phyloP scores from a whole-genome alignment of 2,329 filamentous ascomycete species.

The Pseudogymnoascus sp. region DNA sequence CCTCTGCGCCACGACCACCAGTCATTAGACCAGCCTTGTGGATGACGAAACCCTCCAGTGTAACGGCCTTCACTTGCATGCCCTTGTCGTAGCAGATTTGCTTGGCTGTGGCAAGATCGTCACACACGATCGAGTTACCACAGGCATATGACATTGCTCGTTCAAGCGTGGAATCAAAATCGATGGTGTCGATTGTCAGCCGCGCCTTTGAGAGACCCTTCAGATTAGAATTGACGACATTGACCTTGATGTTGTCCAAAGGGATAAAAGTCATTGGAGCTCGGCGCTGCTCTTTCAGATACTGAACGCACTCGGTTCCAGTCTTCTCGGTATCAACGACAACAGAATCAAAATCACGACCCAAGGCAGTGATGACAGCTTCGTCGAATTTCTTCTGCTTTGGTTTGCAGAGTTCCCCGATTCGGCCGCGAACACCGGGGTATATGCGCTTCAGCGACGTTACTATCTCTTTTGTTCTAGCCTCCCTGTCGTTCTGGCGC shows the following conservation, averaged over 20 bases:
- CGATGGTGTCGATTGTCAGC: constrained; percentile 89
- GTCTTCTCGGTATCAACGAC: constrained; percentile 94
- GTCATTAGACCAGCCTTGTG: constrained; percentile 97
- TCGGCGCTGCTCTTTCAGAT: constrained; percentile 81
- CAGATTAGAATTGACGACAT: constrained; percentile 77
- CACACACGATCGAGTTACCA: constrained; percentile 89
- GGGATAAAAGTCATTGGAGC: constrained; percentile 91
- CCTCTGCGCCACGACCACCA: constrained; percentile 72
- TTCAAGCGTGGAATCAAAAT: constrained; percentile 81
- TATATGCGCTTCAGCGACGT: constrained; percentile 82
- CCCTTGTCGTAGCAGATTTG: constrained; percentile 75
- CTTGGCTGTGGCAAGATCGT: constrained; percentile 77
- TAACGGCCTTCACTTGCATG: constrained; percentile 89
- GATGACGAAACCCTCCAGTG: constrained; percentile 86
- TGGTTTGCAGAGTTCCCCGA: constrained; percentile 86
- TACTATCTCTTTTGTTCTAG: constrained; percentile 71
- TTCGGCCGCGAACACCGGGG: constrained; percentile 80
- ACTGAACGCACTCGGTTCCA: constrained; percentile 86
- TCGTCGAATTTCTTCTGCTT: constrained; percentile 97
- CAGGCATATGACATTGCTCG: constrained; percentile 93
- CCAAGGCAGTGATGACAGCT: constrained; percentile 84
- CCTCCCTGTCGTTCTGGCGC: constrained; percentile 76
- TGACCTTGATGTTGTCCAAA: constrained; percentile 94
- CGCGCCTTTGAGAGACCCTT: constrained; percentile 82
- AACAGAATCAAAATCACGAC: constrained; percentile 86